Percentiles rank a stretch among this genome's conserved stretches.
Conservation (phyloP, 1,284 basidiomycete species). For the Trametes hirsuta region DNA sequence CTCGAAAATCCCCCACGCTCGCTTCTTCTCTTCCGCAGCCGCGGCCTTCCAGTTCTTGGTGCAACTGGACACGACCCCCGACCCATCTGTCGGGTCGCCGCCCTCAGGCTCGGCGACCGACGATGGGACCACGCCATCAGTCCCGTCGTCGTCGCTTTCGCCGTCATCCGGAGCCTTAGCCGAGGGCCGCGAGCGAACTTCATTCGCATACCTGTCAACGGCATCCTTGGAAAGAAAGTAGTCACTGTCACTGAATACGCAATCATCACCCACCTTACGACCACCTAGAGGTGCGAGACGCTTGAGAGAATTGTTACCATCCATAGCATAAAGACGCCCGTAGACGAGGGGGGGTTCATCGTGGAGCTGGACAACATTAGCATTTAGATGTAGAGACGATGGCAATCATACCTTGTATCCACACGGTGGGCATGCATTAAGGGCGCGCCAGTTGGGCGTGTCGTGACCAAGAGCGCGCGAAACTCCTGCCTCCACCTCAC, state of each 20-base stretch:
- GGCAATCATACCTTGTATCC: conserved; percentile 26
- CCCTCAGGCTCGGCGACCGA: conserved; percentile 15
- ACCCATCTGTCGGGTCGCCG: conserved; percentile 27
- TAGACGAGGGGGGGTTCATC: conserved; percentile 29
- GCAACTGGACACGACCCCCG: conserved; percentile 20
- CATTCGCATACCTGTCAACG: conserved; percentile 37
- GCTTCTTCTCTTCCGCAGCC: conserved; percentile 35
- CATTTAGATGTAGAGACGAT: not conserved
- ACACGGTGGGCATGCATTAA: conserved; percentile 36
- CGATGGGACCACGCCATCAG: not conserved
- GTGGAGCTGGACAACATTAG: conserved; percentile 22
- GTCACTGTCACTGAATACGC: conserved; percentile 17
- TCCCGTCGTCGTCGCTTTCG: not conserved
- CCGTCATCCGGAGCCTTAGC: not conserved
- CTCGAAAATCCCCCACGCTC: conserved; percentile 36
- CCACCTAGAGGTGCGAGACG: conserved; percentile 20
- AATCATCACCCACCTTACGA: conserved; percentile 17
- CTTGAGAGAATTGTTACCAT: too few relatives aligned
- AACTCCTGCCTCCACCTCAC: conserved; percentile 21
- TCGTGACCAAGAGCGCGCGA: conserved; percentile 24
- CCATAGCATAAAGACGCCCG: conserved; percentile 23
- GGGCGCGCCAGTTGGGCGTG: conserved; percentile 30
- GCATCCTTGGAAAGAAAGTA: conserved; percentile 27
- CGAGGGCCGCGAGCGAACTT: conserved; percentile 24
- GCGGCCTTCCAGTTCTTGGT: conserved; percentile 39